Percentiles rank a stretch among this genome's conserved stretches.
Conservation (phyloP, 2,329 filamentous ascomycete species). For the Coleophoma cylindrospora region DNA sequence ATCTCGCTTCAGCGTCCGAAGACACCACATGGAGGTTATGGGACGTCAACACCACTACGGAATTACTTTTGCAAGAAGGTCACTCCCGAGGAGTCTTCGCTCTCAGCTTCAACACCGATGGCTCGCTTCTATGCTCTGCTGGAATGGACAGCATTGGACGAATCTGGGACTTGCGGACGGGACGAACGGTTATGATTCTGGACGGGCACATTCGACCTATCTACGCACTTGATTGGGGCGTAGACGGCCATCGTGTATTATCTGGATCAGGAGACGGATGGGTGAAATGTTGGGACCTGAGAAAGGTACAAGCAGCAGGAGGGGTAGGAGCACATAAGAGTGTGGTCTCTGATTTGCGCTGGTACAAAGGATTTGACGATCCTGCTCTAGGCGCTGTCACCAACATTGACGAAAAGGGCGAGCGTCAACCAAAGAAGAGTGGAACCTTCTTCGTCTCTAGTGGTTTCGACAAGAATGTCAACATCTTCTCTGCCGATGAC, state of each 20-base stretch:
- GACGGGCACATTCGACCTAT: slow-evolving; percentile 88
- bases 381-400: slow-evolving; percentile 57
- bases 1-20: slow-evolving; percentile 87
- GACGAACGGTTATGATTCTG: slow-evolving; percentile 91
- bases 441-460: slow-evolving; percentile 88
- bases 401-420: slow-evolving; percentile 60
- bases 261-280: slow-evolving; percentile 91
- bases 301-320: slow-evolving; percentile 78
- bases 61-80: slow-evolving; percentile 86
- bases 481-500: slow-evolving; percentile 93
- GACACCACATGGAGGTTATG: slow-evolving; percentile 97
- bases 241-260: slow-evolving; percentile 88
- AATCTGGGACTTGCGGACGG: slow-evolving; percentile 91
- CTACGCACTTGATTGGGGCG: slow-evolving; percentile 86
- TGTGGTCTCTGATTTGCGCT: slow-evolving; percentile 86
- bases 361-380: slow-evolving; percentile 86
- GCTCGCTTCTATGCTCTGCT: slow-evolving; percentile 85
- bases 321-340: slow-evolving; percentile 88
- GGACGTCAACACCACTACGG: slow-evolving; percentile 82
- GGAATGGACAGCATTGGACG: slow-evolving; percentile 91
- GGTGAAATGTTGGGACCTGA: slow-evolving; percentile 96
- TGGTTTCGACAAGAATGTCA: slow-evolving; percentile 93
- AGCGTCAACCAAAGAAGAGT: slow-evolving; percentile 70
- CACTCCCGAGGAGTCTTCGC: slow-evolving; percentile 92
- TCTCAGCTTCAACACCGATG: slow-evolving; percentile 85